These are phyloP conservation scores for Hypoxylon fragiforme DNA, from an alignment of 495 filamentous ascomycete species.

Conservation along the genomic window DNA sequence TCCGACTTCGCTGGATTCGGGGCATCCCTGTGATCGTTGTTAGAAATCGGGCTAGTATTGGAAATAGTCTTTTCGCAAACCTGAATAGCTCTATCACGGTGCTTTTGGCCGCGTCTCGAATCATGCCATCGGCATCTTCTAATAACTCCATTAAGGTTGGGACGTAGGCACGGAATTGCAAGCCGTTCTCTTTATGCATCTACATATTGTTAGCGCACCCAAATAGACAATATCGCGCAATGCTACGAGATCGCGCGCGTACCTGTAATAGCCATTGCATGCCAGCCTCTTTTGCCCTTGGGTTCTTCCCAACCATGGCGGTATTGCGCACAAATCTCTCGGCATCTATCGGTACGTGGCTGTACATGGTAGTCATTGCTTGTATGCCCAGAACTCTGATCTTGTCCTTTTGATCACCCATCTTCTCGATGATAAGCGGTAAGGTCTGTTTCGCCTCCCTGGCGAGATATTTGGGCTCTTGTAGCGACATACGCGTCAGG, in stretches of 20 bases:
- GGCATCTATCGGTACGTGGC: slow-evolving; percentile 65
- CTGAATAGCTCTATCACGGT: slow-evolving; percentile 83
- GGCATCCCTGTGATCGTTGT: slow-evolving; percentile 59
- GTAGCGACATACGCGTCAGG: slow-evolving; percentile 77
- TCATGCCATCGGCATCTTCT: slow-evolving; percentile 84
- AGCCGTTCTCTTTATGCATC: slow-evolving; percentile 75
- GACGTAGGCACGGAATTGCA: slow-evolving; percentile 82
- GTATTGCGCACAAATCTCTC: slow-evolving; percentile 78
- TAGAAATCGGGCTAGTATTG: slow-evolving; percentile 7
- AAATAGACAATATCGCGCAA: not conserved
- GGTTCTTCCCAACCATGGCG: slow-evolving; percentile 77
- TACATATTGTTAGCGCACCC: slow-evolving; percentile 39
- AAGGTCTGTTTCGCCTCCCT: slow-evolving; percentile 67
- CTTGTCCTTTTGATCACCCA: slow-evolving; percentile 88
- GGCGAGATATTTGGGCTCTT: slow-evolving; percentile 72
- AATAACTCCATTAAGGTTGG: slow-evolving; percentile 79
- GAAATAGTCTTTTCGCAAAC: slow-evolving; percentile 49
- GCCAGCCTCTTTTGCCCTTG: slow-evolving; percentile 77
- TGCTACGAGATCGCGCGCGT: slow-evolving; percentile 16
- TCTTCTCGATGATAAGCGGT: slow-evolving; percentile 76
- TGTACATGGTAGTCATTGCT: slow-evolving; percentile 75
- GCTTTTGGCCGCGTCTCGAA: slow-evolving; percentile 79
- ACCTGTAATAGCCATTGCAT: slow-evolving; percentile 82
- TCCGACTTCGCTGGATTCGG: slow-evolving; percentile 84
- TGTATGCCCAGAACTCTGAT: slow-evolving; percentile 69